These are phyloP conservation scores for Diaporthe velutina DNA, from an alignment of 2,329 filamentous ascomycete genomes.

Conservation along the genomic window DNA sequence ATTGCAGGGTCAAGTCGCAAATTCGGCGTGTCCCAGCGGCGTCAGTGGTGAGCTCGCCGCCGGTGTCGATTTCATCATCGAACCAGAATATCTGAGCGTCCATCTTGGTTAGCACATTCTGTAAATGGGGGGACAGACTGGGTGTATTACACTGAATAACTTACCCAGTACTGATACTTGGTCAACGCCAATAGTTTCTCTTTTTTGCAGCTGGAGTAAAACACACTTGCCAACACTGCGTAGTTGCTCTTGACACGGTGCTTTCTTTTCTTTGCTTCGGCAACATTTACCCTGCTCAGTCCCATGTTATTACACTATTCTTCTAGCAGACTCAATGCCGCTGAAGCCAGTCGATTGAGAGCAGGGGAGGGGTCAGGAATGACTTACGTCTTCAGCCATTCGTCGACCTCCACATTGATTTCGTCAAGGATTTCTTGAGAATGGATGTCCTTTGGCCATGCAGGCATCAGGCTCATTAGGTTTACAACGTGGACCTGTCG, in stretches of 20 bases:
- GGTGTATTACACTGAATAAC: not conserved
- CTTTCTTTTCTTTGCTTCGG: not conserved
- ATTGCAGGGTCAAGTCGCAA: not conserved
- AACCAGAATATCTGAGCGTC: not conserved
- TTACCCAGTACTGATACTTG: slow-evolving; percentile 16
- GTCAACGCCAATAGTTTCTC: not conserved
- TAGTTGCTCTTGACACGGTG: not conserved
- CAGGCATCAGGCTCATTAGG: not conserved
- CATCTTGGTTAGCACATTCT: not conserved
- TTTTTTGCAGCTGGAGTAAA: not conserved
- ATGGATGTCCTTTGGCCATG: not conserved
- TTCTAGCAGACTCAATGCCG: not conserved
- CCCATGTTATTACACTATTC: not conserved
- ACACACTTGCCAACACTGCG: not conserved
- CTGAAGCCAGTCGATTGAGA: not conserved
- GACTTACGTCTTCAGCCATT: slow-evolving; percentile 18
- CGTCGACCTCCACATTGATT: not conserved
- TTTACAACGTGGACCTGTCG: not conserved
- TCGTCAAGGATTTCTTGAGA: not conserved
- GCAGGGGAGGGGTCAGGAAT: not conserved
- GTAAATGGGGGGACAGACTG: not conserved
- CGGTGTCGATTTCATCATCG: not conserved
- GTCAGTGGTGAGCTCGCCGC: slow-evolving; percentile 14
- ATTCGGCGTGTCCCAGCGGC: not conserved
- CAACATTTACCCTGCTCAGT: not conserved